Base-by-base conservation (phyloP, 371 early-diverging fungal genomes). In the Mucor irregularis region DNA sequence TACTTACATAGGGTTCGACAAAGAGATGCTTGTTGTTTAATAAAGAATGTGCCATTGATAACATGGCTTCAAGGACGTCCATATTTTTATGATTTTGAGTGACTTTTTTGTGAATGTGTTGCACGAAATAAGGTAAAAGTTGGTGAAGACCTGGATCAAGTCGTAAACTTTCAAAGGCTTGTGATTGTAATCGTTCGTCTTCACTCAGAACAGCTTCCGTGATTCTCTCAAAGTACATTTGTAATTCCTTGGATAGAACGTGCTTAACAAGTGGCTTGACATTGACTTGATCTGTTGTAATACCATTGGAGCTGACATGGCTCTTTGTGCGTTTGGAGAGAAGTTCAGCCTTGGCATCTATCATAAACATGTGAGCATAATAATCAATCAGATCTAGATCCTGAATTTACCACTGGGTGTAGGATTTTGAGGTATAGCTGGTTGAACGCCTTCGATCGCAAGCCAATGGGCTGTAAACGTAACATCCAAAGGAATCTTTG, bases 381-480 rank as follows among this genome's bases (percentile, higher is more conserved):
- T 3, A 13, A 13, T 10, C 4, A 21, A 42, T 24, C 11, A 22
- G 21, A 5, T 11, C 21, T 42, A 42, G 3, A 17, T 11, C 43
- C 34, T 8, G 21, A 50, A 8, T 46, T 61, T 82, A 80, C 90
- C 91, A 35, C 80, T 74, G 0, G 93, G 90, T 2, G 93, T 85
- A 19, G 99, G 99, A 66, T 99, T 99, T 74, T 99, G 98, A 25
- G 96, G 94, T 61, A 97, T 99, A 11, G 91, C 89, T 30, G 99
- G 99, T 71, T 99, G 99, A 4, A 98, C 97, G 19, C 99, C 99
- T 61, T 99, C 99, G 56, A 99, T 93, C 3, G 99, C 99, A 11
- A 99, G 86, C 97, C 98, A 98, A 69, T 98, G 98, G n/a, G 90
- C 93, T 2, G 94, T 94, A 59, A 88, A 93, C 2, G 87, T 82